Base-by-base conservation (phyloP, 106 monocot species). In the Alisma plantagoaquatica region DNA sequence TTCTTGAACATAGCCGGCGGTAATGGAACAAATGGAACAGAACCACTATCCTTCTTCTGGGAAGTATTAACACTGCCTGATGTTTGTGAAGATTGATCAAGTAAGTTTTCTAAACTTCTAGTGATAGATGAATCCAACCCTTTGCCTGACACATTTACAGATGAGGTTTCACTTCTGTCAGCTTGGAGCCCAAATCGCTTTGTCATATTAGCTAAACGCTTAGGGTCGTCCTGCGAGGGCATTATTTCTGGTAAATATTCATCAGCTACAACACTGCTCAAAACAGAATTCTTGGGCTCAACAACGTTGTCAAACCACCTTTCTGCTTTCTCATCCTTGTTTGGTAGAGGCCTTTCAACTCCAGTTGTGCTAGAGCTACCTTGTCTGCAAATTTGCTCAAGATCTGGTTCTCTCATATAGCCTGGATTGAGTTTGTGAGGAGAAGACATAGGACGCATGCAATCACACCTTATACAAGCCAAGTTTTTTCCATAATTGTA, bases 401-500 rank as follows among this genome's bases (percentile, higher is more conserved):
- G 9, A 16, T 17, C 75, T 12, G 59, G 54, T 10, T 27, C 24
- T 30, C 65, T 31, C 41, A 50, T 56, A 11, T 18, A 60, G 43
- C 23, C 32, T 28, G 42, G 73, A 11, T 12, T 49, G 17, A 48
- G 41, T 21, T 21, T 43, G 19, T 49, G 20, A 46, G 18, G 56
- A 30, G 42, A 44, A 27, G 22, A 38, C 32, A 44, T 68, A 49
- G 82, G 90, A 11, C 89, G 77, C 62, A 77, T 86, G 64, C 81
- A 90, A 25, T 90, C 90, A 67, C 98, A 98, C 69, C 82, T 68
- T 60, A 98, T 63, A 61, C 98, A 98, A 50, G 78, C 73, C 65
- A 65, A 79, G 49, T 98, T 98, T 64, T 79, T 85, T 42, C 81
- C 81, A 56, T 77, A 82, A 51, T 98, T 98, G 51, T 70, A 90